Evolutionary conservation across 1,284 basidiomycete genomes (phyloP).

Genomic region (Ustilago xerochloae): DNA sequence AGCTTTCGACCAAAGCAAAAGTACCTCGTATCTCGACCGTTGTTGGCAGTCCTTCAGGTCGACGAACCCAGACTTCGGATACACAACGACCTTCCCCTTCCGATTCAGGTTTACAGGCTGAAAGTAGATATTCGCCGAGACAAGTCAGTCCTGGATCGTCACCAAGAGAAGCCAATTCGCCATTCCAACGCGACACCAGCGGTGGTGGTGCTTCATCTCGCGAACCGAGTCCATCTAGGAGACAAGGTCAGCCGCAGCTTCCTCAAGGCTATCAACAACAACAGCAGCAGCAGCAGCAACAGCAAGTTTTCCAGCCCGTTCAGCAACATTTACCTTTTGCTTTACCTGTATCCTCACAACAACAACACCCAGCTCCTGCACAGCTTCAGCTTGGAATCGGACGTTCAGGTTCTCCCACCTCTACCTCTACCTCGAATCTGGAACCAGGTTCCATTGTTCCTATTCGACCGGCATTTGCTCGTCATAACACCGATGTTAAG

Average conservation of each 20-base stretch:
- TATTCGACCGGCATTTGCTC: conserved; percentile 79
- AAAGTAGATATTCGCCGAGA: conserved; percentile 37
- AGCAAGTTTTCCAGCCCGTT: conserved; percentile 36
- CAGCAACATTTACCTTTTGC: conserved; percentile 46
- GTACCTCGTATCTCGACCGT: conserved; percentile 93
- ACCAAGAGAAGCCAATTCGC: conserved; percentile 31
- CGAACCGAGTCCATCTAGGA: conserved; percentile 32
- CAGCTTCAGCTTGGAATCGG: conserved; percentile 27
- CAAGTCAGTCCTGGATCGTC: conserved; percentile 32
- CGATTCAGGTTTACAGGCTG: conserved; percentile 30
- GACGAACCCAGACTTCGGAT: conserved; percentile 48
- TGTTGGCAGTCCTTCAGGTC: conserved; percentile 88
- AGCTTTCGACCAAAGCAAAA: conserved; percentile 89
- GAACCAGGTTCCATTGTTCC: conserved; percentile 68
- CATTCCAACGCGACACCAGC: conserved; percentile 35
- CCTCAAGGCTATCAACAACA: conserved; percentile 30
- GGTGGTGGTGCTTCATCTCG: conserved; percentile 28
- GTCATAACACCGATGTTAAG: conserved; percentile 86
- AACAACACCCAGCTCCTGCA: conserved; percentile 64
- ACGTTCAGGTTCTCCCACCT: conserved; percentile 35
- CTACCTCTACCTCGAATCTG: conserved; percentile 22
- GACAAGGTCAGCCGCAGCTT: conserved; percentile 20
- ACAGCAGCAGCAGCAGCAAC: conserved; percentile 14
- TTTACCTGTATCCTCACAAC: conserved; percentile 43
- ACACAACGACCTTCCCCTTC: conserved; percentile 48